Percentiles rank a stretch among this genome's conserved stretches.
Evolutionary conservation across 768 basidiomycete genomes (phyloP).

Genomic region (Coprinellus aureogranulatus): DNA sequence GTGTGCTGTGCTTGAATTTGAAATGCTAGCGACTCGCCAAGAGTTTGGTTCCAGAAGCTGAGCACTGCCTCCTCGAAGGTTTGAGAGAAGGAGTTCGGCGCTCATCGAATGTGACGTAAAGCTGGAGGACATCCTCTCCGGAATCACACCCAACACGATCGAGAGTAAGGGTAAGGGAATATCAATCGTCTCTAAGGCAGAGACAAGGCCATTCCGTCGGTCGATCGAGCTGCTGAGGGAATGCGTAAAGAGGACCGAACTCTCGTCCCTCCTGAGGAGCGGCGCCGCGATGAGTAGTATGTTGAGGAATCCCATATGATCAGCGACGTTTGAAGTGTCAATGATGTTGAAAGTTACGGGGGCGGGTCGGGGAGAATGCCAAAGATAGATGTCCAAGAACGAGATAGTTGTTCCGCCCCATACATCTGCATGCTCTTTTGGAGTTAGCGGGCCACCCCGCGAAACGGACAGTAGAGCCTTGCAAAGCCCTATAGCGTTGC

Average conservation of each 20-base stretch:
- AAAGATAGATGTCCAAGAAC: conserved; percentile 31
- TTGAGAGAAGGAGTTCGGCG: not conserved
- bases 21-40: not conserved
- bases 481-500: conserved; percentile 40
- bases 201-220: not conserved
- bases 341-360: conserved; percentile 43
- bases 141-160: not conserved
- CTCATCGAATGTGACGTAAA: not conserved
- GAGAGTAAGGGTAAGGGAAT: conserved; percentile 13
- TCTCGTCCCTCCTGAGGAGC: conserved; percentile 29
- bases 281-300: conserved; percentile 37
- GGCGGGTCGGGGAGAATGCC: conserved; percentile 13
- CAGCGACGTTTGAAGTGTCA: conserved; percentile 49
- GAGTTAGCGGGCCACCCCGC: conserved; percentile 15
- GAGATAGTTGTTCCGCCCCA: conserved; percentile 34
- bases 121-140: not conserved
- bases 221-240: conserved; percentile 27
- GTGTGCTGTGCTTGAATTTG: not conserved
- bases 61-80: not conserved
- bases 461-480: conserved; percentile 29
- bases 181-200: conserved; percentile 8
- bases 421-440: conserved; percentile 28
- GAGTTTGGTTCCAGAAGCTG: not conserved
- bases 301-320: conserved; percentile 48
- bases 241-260: conserved; percentile 42